These are phyloP conservation scores for Smallanthus sonchifolius DNA, from an alignment of 129 eudicot genomes.

Conservation along the genomic window DNA sequence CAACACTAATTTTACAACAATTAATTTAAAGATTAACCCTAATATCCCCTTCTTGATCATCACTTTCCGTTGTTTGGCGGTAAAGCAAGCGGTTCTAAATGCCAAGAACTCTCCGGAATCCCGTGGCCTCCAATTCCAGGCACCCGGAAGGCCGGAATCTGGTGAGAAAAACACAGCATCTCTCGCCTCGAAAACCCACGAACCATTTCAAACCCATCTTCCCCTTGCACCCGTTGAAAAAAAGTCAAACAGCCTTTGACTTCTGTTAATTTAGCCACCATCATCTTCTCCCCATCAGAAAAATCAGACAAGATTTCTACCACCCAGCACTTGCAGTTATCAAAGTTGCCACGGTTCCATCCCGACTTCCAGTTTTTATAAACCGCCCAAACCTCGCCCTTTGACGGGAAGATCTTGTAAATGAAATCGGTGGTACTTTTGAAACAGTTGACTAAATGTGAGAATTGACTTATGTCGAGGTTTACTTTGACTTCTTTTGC, in stretches of 20 bases:
- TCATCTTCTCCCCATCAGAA: slow-evolving; percentile 39
- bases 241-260: slow-evolving; percentile 60
- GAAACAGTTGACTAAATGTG: slow-evolving; percentile 45
- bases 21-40: slow-evolving; percentile 7
- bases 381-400: slow-evolving; percentile 72
- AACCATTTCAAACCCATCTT: slow-evolving; percentile 55
- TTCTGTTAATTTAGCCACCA: slow-evolving; percentile 43
- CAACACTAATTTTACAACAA: slow-evolving; percentile 22
- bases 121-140: slow-evolving; percentile 58
- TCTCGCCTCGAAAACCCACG: slow-evolving; percentile 49
- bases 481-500: slow-evolving; percentile 29
- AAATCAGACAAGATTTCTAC: slow-evolving; percentile 58
- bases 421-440: slow-evolving; percentile 26
- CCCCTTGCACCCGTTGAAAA: slow-evolving; percentile 38
- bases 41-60: slow-evolving; percentile 13
- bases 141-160: slow-evolving; percentile 51
- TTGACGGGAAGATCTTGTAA: slow-evolving; percentile 51
- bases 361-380: slow-evolving; percentile 43
- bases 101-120: slow-evolving; percentile 69
- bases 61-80: slow-evolving; percentile 38
- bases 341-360: slow-evolving; percentile 34
- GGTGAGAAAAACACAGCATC: slow-evolving; percentile 56
- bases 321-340: slow-evolving; percentile 35
- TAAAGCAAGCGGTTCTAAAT: slow-evolving; percentile 64
- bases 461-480: slow-evolving; percentile 37